These are phyloP conservation scores for Canavalia ensiformis DNA, from an alignment of 306 rosid genomes.

Conservation along the genomic window DNA sequence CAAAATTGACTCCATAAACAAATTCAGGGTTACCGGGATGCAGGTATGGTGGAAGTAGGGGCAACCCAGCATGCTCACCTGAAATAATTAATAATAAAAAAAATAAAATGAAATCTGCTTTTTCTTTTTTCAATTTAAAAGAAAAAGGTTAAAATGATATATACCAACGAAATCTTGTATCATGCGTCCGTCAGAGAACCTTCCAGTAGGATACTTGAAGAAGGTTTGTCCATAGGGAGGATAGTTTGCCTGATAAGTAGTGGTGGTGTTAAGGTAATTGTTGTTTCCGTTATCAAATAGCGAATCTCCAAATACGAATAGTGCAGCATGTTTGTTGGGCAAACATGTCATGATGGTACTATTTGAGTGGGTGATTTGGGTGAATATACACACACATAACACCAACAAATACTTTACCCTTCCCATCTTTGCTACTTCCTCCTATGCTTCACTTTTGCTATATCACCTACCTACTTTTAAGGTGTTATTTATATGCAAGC, in stretches of 20 bases:
- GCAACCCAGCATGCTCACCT: conserved; percentile 62
- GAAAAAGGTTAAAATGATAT: no score
- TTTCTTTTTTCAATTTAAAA: no score
- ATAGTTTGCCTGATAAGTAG: conserved; percentile 23
- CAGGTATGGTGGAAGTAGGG: conserved; percentile 55
- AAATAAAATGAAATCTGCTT: no score
- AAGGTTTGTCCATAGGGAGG: conserved; percentile 51
- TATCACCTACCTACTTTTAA: no score
- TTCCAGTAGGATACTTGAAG: conserved; percentile 53
- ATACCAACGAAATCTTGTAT: conserved; percentile 56
- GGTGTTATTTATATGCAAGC: no score
- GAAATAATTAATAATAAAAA: neutral
- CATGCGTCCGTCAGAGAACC: conserved; percentile 51
- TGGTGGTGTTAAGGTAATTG: conserved; percentile 53
- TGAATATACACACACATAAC: neutral
- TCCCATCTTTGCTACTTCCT: no score
- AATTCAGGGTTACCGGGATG: conserved; percentile 45
- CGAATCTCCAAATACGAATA: conserved; percentile 69
- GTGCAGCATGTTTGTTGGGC: conserved; percentile 20
- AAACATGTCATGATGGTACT: neutral
- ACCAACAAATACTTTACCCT: neutral
- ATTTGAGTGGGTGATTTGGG: neutral
- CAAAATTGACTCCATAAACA: conserved; percentile 62
- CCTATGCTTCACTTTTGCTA: no score
- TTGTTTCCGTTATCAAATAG: conserved; percentile 61